phyloP scores from a whole-genome alignment of 208 protist species.

The Wallacemonas collosoma region DNA sequence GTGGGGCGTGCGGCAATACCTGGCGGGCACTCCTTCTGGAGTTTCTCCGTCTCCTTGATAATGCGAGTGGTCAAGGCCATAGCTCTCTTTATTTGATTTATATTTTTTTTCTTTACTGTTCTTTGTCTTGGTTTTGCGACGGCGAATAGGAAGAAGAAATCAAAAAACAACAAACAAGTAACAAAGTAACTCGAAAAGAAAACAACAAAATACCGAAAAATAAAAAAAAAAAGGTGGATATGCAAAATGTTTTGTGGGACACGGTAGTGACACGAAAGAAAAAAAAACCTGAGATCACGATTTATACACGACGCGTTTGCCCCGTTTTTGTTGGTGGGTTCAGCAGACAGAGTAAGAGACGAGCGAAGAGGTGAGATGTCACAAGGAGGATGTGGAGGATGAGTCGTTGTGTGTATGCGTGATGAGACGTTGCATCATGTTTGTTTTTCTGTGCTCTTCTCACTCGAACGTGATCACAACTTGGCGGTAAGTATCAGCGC shows the following conservation, averaged over 20 bases:
- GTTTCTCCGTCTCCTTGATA: slow-evolving; percentile 91
- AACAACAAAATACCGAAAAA: neutral
- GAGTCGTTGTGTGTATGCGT: no score
- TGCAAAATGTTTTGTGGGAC: no score
- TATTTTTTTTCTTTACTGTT: slow-evolving; percentile 18
- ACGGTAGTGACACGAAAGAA: no score
- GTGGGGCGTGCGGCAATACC: slow-evolving; percentile 88
- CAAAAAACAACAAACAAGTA: slow-evolving; percentile 21
- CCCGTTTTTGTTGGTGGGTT: no score
- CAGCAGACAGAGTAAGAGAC: no score
- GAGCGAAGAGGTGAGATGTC: no score
- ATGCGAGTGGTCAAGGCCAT: slow-evolving; percentile 87
- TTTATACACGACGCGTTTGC: no score
- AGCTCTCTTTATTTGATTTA: slow-evolving; percentile 6
- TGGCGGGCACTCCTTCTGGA: slow-evolving; percentile 85
- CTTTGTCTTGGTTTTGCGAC: neutral
- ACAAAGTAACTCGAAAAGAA: slow-evolving; percentile 20
- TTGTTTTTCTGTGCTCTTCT: neutral
- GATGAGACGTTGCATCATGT: neutral
- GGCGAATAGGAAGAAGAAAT: neutral
- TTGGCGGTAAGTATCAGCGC: no score
- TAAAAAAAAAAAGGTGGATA: neutral
- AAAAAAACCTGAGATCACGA: no score
- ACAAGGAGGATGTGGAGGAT: no score
- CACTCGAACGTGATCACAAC: no score